Conservation (phyloP, 2,329 filamentous ascomycete genomes). For the Aureobasidium sp. region DNA sequence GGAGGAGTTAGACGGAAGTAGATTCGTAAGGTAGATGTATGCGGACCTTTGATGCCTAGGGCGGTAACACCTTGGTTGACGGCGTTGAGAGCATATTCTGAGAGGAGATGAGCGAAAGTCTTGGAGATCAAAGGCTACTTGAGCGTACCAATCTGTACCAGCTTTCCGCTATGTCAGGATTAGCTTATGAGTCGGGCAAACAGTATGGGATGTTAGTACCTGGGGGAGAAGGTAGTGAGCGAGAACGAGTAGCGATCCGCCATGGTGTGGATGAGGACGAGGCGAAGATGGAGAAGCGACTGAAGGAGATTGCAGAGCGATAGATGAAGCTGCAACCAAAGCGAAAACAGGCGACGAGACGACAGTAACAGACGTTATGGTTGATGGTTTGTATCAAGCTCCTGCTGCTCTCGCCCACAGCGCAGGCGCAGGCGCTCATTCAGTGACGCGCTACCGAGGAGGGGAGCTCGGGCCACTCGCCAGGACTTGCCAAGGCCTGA, state of each 20-base stretch:
- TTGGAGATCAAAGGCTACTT: neutral
- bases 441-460: conserved; percentile 5
- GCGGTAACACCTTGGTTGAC: conserved; percentile 99
- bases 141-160: conserved; percentile 84
- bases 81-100: conserved; percentile 98
- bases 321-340: neutral
- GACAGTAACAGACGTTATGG: neutral
- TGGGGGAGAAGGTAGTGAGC: conserved; percentile 97
- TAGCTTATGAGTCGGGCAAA: conserved; percentile 29
- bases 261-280: conserved; percentile 47
- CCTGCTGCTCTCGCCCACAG: neutral
- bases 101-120: conserved; percentile 9
- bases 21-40: neutral
- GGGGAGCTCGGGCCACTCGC: neutral
- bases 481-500: neutral
- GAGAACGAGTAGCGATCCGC: conserved; percentile 99
- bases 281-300: neutral
- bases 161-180: conserved; percentile 68
- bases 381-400: neutral
- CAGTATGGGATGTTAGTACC: conserved; percentile 49
- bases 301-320: neutral
- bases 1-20: neutral
- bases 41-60: conserved; percentile 89
- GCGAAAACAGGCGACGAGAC: neutral
- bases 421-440: neutral